Base-by-base conservation (phyloP, 108 stramenopile species). In the Pseudonitzschia pungens region DNA sequence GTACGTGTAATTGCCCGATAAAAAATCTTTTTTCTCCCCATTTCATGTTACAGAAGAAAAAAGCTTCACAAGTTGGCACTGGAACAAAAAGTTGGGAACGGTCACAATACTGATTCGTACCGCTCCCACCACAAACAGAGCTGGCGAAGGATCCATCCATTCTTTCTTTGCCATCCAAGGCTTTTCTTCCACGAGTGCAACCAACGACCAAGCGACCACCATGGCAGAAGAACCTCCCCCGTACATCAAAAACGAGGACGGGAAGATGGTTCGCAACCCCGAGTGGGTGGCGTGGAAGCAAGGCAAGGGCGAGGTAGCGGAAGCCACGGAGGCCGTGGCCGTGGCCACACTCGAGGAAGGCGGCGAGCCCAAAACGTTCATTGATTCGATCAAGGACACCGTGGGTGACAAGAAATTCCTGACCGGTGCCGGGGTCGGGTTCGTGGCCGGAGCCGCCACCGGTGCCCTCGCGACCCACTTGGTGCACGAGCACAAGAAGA, bases 351-450 rank as follows among this genome's bases (percentile, higher is more conserved):
- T 26, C 24, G 26, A 10, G 24, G 54, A 55, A 22, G 54, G 24
- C 54, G 22, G 50, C 50, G 9, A 22, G 24, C 24, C 54, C 26
- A 22, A 22, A 0, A 24, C 2, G 16, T 26, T 26, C 26, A 55
- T 55, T 12, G 54, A 21, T 22, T 26, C 21, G 16, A 10, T 62
- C 40, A 62, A 62, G 40, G 60, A 62, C 8, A 62, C 60, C 20
- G 60, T 62, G n/a, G 29, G 27, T 12, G 60, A 62, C 33, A 62
- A 62, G 60, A 62, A 62, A 33, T 62, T 62, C 60, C 20, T 62
- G 36, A 18, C 6, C 6, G 60, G 60, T 62, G 60, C 60, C 29
- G 60, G 60, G 14, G 14, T 62, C 40, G 60, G 60, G 0, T 62
- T 62, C 20, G 26, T 62, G 7, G 60, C 60, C 4, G 60, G 60